Conservation (phyloP, 164 flowering plant species). For the Liquidambar formosana region DNA sequence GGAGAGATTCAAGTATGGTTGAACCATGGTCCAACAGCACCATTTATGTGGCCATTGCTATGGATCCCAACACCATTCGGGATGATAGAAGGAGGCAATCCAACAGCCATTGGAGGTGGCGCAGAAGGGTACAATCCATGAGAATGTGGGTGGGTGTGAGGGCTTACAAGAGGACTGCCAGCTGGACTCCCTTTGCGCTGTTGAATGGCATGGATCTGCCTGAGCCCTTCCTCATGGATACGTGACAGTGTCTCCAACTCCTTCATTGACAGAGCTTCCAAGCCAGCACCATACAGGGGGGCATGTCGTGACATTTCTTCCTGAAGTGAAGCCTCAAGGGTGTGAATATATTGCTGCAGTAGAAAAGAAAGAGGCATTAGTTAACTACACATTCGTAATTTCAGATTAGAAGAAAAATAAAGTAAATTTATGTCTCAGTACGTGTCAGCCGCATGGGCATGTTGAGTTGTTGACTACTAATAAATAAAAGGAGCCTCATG, state of each 20-base stretch:
- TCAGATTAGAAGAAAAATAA: neutral
- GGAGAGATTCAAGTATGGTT: slow-evolving; percentile 41
- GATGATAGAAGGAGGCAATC: slow-evolving; percentile 54
- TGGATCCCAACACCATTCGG: slow-evolving; percentile 76
- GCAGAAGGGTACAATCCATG: slow-evolving; percentile 58
- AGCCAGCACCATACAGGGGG: slow-evolving; percentile 93
- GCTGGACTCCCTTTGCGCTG: slow-evolving; percentile 65
- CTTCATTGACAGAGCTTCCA: slow-evolving; percentile 87
- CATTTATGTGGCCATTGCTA: slow-evolving; percentile 83
- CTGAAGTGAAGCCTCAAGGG: slow-evolving; percentile 71
- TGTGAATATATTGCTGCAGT: slow-evolving; percentile 87
- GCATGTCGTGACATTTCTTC: slow-evolving; percentile 99
- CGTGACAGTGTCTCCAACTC: slow-evolving; percentile 90
- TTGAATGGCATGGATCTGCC: slow-evolving; percentile 82
- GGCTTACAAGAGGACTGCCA: slow-evolving; percentile 63
- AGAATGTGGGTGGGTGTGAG: slow-evolving; percentile 53
- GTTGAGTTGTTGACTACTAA: too few relatives aligned
- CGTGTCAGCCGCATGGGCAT: neutral
- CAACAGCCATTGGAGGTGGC: slow-evolving; percentile 65
- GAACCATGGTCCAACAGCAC: slow-evolving; percentile 84
- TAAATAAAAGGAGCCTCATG: too few relatives aligned
- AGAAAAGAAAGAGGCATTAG: slow-evolving; percentile 3
- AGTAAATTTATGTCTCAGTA: neutral
- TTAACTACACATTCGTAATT: neutral
- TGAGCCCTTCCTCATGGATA: slow-evolving; percentile 93